phyloP scores from a whole-genome alignment of 1,284 basidiomycete species.

The Marasmius tenuissimus region DNA sequence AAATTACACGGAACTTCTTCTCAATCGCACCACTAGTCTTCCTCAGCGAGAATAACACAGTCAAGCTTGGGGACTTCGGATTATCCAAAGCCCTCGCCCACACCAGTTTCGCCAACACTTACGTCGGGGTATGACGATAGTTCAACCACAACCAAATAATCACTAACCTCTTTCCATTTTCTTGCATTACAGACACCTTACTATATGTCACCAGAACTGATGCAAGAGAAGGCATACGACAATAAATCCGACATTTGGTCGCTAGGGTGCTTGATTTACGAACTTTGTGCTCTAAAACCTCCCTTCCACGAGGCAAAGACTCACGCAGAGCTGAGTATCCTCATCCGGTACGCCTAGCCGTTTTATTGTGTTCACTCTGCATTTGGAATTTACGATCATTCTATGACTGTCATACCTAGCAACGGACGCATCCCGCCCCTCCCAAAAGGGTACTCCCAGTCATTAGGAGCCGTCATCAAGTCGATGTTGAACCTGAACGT shows the following conservation, averaged over 20 bases:
- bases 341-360: conserved; percentile 60
- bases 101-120: conserved; percentile 90
- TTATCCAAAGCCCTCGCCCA: conserved; percentile 89
- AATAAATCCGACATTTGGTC: conserved; percentile 99
- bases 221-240: conserved; percentile 96
- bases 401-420: conserved; percentile 30
- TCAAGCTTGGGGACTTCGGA: conserved; percentile 97
- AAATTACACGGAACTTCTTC: neutral
- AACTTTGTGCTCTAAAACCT: conserved; percentile 89
- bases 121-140: conserved; percentile 77
- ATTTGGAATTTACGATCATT: conserved; percentile 5
- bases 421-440: conserved; percentile 86
- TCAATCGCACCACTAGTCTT: conserved; percentile 58
- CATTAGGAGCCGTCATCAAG: conserved; percentile 74
- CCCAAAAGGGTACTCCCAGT: conserved; percentile 78
- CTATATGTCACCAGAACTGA: conserved; percentile 98
- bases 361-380: neutral
- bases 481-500: conserved; percentile 87
- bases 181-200: conserved; percentile 77
- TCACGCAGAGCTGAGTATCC: conserved; percentile 79
- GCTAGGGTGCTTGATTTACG: conserved; percentile 93
- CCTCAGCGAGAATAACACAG: conserved; percentile 72
- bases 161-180: neutral
- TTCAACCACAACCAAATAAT: neutral
- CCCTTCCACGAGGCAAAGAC: conserved; percentile 92